phyloP scores from a whole-genome alignment of 2,329 filamentous ascomycete species.

The Fusarium sterilihyphosum region DNA sequence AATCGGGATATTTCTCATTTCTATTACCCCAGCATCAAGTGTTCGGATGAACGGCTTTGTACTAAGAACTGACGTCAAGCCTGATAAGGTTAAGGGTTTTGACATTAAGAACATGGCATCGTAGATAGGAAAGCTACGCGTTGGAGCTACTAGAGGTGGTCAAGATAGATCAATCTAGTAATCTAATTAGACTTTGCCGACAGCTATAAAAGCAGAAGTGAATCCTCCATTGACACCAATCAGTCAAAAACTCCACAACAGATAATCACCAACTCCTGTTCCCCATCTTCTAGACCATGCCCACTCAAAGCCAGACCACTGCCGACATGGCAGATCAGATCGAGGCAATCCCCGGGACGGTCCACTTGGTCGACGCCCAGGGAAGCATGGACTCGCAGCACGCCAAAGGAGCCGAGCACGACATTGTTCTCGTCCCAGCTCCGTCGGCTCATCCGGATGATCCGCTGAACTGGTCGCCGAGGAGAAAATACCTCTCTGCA shows the following conservation, averaged over 20 bases:
- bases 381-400: neutral
- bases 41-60: neutral
- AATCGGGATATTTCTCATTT: neutral
- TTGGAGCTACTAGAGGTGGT: neutral
- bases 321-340: neutral
- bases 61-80: neutral
- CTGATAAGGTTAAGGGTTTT: neutral
- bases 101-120: rapidly evolving
- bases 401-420: neutral
- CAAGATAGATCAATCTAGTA: neutral
- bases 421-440: neutral
- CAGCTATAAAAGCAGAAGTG: neutral
- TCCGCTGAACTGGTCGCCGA: neutral
- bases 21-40: neutral
- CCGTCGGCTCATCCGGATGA: neutral
- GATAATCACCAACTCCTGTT: neutral
- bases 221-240: neutral
- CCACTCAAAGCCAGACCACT: neutral
- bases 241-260: neutral
- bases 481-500: neutral
- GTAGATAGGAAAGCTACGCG: neutral
- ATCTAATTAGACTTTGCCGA: neutral
- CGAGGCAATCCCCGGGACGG: neutral
- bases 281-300: neutral
- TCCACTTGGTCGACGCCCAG: neutral